Percentiles rank a stretch among this genome's conserved stretches.
Evolutionary conservation across 1,284 basidiomycete species (phyloP).

Genomic region (Ustilago tritici): DNA sequence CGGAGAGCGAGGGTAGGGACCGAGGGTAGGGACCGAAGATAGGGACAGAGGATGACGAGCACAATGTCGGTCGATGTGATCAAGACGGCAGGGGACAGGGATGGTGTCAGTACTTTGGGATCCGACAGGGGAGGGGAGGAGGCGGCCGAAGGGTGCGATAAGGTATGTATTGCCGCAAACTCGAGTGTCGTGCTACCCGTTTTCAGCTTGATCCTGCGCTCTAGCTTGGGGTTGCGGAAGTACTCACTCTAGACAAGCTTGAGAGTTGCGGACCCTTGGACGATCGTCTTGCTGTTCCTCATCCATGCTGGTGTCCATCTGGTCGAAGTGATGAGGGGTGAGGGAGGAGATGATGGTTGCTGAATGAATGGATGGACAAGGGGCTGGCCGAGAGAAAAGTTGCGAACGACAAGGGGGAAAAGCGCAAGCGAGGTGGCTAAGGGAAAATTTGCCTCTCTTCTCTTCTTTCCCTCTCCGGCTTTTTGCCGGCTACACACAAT

Average conservation of each 20-base stretch:
- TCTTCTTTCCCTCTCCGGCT: constrained; percentile 1
- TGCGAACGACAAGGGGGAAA: neutral
- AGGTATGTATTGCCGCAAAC: constrained; percentile 46
- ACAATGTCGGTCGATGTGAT: neutral
- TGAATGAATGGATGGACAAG: neutral
- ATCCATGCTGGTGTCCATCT: constrained; percentile 39
- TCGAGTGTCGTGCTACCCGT: constrained; percentile 7
- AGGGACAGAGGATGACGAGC: neutral
- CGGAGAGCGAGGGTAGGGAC: neutral
- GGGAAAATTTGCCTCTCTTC: constrained; percentile 10
- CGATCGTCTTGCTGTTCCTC: constrained; percentile 32
- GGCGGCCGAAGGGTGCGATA: constrained; percentile 3
- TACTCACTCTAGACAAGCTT: constrained; percentile 52
- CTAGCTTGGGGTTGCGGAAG: too few relatives aligned
- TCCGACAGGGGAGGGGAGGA: constrained; percentile 9
- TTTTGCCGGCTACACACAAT: constrained; percentile 11
- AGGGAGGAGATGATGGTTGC: constrained; percentile 12
- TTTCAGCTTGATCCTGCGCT: neutral
- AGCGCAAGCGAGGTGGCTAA: constrained; percentile 1
- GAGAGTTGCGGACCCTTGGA: constrained; percentile 46
- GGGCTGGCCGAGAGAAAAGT: neutral
- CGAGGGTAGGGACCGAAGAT: too few relatives aligned
- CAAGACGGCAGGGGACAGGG: neutral
- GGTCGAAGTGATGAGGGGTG: constrained; percentile 1
- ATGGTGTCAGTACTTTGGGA: constrained; percentile 11